Evolutionary conservation across 139 green algal species (phyloP), one percentile per base, ranked within the genome.

Genomic region (Chlorella vulgaris): DNA sequence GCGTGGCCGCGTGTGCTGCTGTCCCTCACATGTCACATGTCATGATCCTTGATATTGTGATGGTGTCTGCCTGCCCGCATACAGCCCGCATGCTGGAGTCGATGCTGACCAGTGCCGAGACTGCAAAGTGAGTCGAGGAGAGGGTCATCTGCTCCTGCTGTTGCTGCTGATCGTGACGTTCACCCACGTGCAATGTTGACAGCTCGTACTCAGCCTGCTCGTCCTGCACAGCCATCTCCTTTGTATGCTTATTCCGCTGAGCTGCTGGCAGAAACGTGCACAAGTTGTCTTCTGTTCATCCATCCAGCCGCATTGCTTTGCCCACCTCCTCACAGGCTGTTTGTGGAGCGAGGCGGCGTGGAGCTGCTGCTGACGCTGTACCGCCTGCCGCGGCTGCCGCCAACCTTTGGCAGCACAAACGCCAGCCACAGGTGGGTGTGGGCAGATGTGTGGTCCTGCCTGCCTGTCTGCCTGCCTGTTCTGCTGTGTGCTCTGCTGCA

Each of bases 21-120:
- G 18, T 31, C 55, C 18, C 18, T 21, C 15, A 5, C 55, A 55
- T 15, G 10, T 10, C 15, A 15, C 47, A 55, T 15, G 47, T 55
- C 47, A 10, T 55, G 47, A 55, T 55, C 13, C 10, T 15, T 15
- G 47, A 10, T 10, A 15, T 15, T 15, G 47, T 55, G 47, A 10
- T 55, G 47, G 13, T 15, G 47, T 21, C 55, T n/a, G 55, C 55
- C 55, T 21, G 28, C 18, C 29, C 42, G 98, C 88, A 92, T 74
- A 80, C 90, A 8, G 90, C 90, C 1, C 91, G 93, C 43, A 91
- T 98, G 90, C 86, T 98, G 71, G 95, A 98, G 83, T 81, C 81
- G 19, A 89, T 98, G 81, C 84, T 98, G n/a, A 74, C 84, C n/a
- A 93, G 93, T 78, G 39, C 60, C 4, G 83, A 88, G 38, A 88